Evolutionary conservation across 169 alveolate species (phyloP).

Genomic region (Eimeria maxima): DNA sequence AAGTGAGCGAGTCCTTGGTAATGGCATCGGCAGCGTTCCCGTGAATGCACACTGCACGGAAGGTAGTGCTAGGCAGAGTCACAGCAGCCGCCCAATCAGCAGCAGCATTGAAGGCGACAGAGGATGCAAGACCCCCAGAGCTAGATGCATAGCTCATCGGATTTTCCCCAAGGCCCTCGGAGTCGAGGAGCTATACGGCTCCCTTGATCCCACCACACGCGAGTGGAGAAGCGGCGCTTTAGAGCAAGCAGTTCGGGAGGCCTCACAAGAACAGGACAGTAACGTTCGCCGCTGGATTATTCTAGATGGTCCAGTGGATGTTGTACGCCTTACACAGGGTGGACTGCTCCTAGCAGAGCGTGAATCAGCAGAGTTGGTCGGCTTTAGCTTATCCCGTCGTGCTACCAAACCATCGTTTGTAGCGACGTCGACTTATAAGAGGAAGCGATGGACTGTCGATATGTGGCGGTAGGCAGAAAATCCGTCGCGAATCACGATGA

Average conservation of each 20-base stretch:
- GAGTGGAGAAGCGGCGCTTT: constrained; percentile 96
- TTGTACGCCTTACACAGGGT: constrained; percentile 85
- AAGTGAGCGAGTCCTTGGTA: constrained; percentile 93
- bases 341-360: neutral
- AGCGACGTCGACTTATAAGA: neutral
- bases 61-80: neutral
- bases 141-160: constrained; percentile 29
- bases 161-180: constrained; percentile 59
- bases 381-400: neutral
- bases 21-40: constrained; percentile 95
- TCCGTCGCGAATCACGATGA: neutral
- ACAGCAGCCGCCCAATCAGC: neutral
- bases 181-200: constrained; percentile 93
- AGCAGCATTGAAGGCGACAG: neutral
- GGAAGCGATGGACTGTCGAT: neutral
- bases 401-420: neutral
- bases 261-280: constrained; percentile 86
- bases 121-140: constrained; percentile 16
- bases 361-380: neutral
- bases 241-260: constrained; percentile 91
- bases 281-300: constrained; percentile 95
- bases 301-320: constrained; percentile 99
- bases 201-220: constrained; percentile 92
- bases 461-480: neutral
- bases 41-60: neutral